phyloP scores from a whole-genome alignment of 2,329 filamentous ascomycete genomes.

The Hypoxylon sp. region DNA sequence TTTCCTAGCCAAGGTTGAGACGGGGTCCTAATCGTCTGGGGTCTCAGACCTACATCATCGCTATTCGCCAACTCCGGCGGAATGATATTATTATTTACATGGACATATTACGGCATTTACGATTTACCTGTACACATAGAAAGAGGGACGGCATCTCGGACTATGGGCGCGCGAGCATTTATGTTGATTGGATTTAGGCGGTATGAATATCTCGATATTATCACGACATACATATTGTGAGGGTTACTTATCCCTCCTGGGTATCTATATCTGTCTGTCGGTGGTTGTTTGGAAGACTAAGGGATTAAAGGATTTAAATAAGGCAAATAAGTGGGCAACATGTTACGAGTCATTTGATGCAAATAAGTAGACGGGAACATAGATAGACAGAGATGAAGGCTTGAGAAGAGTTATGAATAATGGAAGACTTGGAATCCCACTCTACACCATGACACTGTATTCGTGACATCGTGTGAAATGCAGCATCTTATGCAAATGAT shows the following conservation, averaged over 20 bases:
- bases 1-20: not conserved
- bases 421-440: conserved; percentile 14
- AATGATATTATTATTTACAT: conserved; percentile 14
- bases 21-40: not conserved
- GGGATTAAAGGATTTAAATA: conserved; percentile 12
- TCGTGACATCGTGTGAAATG: not conserved
- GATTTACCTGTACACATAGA: conserved; percentile 34
- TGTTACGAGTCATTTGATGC: conserved; percentile 32
- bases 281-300: not conserved
- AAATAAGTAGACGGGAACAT: conserved; percentile 28
- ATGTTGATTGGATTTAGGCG: conserved; percentile 20
- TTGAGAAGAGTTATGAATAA: conserved; percentile 18
- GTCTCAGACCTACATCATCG: not conserved
- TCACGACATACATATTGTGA: conserved; percentile 27
- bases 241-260: conserved; percentile 22
- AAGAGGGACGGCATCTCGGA: conserved; percentile 26
- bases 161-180: conserved; percentile 29
- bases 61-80: not conserved
- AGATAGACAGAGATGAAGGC: conserved; percentile 14
- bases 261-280: not conserved
- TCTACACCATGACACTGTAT: not conserved
- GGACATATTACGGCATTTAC: conserved; percentile 39
- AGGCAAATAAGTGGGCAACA: conserved; percentile 5
- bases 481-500: not conserved
- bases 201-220: conserved; percentile 13